Base-by-base conservation (phyloP, 371 early-diverging fungal species). In the Syncephalastrum racemosum region DNA sequence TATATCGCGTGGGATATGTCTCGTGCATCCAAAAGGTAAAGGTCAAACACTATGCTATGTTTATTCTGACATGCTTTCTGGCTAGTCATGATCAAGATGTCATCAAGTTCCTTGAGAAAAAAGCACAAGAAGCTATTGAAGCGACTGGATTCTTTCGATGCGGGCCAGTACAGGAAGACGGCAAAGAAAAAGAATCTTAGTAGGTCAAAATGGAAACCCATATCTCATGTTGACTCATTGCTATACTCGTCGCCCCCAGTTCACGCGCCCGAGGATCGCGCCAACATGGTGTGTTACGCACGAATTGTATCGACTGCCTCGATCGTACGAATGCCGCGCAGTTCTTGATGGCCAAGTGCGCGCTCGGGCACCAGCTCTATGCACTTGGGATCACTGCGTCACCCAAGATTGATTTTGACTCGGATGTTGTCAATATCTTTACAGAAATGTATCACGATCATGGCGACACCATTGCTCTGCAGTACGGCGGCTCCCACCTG, bases 281-380 rank as follows among this genome's bases (percentile, higher is more conserved):
- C 40, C 95, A 99, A 65, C 82, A 84, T 18, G 98, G 98, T 6
- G 88, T 99, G 0, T 84, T 98, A 5, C 83, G 99, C 36, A 98
- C 98, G 15, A 99, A 99, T 68, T 99, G 99, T 61, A 97, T 99
- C 54, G 99, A 99, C 67, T 99, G 99, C 56, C 71, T 98, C 22
- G 99, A 99, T 67, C 83, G 99, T 54, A 99, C 99, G 0, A 99
- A 99, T 64, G 96, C 99, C 0, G 96, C 98, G 0, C 99, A 99
- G 66, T 96, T 93, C 62, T 81, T 98, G 19, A 92, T 99, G 72
- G 98, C 96, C 16, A 96, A 96, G 70, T 89, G 92, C 48, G 97
- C 94, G 3, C 74, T 97, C 1, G 95, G 91, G 0, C 90, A 95
- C 63, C 99, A 94, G 75, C 72, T 98, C 2, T 89, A 91, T 63